phyloP scores from a whole-genome alignment of 495 filamentous ascomycete genomes.

The Terfezia claveryi region DNA sequence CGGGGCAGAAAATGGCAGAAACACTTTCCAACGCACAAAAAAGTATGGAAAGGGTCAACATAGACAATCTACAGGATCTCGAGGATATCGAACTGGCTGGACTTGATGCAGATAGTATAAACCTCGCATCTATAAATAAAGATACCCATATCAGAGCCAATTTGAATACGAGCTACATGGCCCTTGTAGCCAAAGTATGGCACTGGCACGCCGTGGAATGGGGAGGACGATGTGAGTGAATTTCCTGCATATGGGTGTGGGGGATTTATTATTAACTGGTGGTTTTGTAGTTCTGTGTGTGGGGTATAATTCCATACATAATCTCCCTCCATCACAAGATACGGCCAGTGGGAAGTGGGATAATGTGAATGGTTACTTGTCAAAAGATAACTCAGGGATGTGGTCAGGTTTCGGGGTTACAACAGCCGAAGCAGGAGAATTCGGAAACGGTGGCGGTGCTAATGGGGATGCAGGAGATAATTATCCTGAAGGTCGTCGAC shows the following conservation, averaged over 20 bases:
- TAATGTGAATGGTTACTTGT: conserved; percentile 18
- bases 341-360: conserved; percentile 3
- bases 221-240: conserved; percentile 18
- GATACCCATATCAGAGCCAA: too few relatives aligned
- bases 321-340: conserved; percentile 22
- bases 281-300: conserved; percentile 42
- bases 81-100: too few relatives aligned
- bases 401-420: neutral
- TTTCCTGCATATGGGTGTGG: neutral
- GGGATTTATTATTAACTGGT: neutral
- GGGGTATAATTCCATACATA: conserved; percentile 61
- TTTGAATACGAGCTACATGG: conserved; percentile 12
- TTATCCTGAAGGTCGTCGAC: conserved; percentile 36
- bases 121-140: too few relatives aligned
- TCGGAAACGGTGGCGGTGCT: conserved; percentile 7
- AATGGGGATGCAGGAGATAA: conserved; percentile 18
- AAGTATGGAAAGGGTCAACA: neutral
- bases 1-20: conserved; percentile 3
- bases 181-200: conserved; percentile 17
- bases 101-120: too few relatives aligned
- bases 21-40: neutral
- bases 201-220: conserved; percentile 21
- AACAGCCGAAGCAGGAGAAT: too few relatives aligned
- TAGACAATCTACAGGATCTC: too few relatives aligned
- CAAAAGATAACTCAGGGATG: neutral